Evolutionary conservation across 768 basidiomycete genomes (phyloP), one percentile per base, ranked within the genome.

Genomic region (Suillus paluster): DNA sequence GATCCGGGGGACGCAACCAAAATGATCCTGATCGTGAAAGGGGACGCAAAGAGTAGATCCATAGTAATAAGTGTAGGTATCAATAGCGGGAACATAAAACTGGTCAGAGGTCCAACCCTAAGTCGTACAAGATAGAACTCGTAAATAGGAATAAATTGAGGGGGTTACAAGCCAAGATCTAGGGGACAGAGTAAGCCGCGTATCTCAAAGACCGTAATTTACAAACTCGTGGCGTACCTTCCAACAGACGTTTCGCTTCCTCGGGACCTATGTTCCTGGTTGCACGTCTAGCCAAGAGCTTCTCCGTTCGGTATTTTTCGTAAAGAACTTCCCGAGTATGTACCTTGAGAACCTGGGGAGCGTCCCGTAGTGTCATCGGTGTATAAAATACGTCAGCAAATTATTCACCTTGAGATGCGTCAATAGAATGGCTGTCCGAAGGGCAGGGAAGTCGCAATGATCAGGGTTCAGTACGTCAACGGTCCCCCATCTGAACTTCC

Each of bases 221-320:
- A 46, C 36, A 12, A 38, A 53, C 42, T 62, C 61, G 53, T 33
- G 42, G 67, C 83, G 44, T 61, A 90, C 92, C 91, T 82, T 90
- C 83, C 67, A 94, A 74, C 70, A 95, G 77, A 68, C 87, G 83
- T 68, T 87, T 84, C 67, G 87, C 80, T 70, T 92, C 85, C 66
- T 87, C 88, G 57, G 91, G 88, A 58, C 87, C 86, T 67, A 94
- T 92, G 65, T 86, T 84, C 67, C 84, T 83, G 23, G 93, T 94
- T 23, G 91, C 93, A 65, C 94, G 89, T 66, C 92, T 84, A 49
- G 91, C 92, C 21, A 95, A 85, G 60, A 95, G 84, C 76, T 94
- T 94, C 79, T 95, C 94, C 1, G 93, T 95, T 70, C 96, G 83
- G 76, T 90, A 98, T 68, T 89, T 89, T 80, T 98, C 96, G 74